phyloP scores from a whole-genome alignment of 202 grass and related monocot genomes.

The Sporobolus alterniflorus region DNA sequence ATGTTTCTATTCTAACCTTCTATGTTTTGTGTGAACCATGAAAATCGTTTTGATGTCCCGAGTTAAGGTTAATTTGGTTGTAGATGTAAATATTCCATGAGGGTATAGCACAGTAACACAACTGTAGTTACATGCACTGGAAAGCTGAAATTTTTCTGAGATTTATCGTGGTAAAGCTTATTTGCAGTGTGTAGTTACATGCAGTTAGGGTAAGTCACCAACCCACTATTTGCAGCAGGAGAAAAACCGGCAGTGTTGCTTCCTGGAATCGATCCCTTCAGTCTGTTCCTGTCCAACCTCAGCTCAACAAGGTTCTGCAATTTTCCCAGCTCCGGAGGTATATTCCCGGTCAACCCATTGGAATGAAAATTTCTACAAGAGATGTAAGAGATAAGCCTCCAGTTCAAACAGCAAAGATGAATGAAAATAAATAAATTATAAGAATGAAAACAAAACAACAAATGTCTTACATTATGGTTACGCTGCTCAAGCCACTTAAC shows the following conservation, averaged over 20 bases:
- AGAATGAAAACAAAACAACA: not conserved
- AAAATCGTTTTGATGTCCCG: not conserved
- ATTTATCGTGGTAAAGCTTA: slow-evolving; percentile 1
- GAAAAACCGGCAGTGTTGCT: slow-evolving; percentile 52
- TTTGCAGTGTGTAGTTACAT: not conserved
- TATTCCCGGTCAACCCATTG: slow-evolving; percentile 80
- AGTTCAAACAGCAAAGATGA: slow-evolving; percentile 18
- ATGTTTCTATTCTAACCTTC: not conserved
- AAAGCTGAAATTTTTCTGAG: not conserved
- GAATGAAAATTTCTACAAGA: slow-evolving; percentile 74
- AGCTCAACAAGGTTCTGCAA: slow-evolving; percentile 81
- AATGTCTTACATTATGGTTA: slow-evolving; percentile 71
- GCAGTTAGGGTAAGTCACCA: slow-evolving; percentile 26
- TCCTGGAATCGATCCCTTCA: slow-evolving; percentile 81
- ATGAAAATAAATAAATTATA: not conserved
- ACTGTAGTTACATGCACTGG: not conserved
- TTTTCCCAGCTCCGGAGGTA: slow-evolving; percentile 74
- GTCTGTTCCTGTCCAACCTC: slow-evolving; percentile 85
- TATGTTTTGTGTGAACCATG: not conserved
- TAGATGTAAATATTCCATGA: not conserved
- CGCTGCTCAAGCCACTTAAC: slow-evolving; percentile 56
- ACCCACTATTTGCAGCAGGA: slow-evolving; percentile 57
- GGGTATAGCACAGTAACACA: not conserved
- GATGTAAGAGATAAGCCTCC: slow-evolving; percentile 9
- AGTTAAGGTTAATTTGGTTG: not conserved